Evolutionary conservation across 176 grass and related monocot species (phyloP).

Genomic region (Avena insularis): DNA sequence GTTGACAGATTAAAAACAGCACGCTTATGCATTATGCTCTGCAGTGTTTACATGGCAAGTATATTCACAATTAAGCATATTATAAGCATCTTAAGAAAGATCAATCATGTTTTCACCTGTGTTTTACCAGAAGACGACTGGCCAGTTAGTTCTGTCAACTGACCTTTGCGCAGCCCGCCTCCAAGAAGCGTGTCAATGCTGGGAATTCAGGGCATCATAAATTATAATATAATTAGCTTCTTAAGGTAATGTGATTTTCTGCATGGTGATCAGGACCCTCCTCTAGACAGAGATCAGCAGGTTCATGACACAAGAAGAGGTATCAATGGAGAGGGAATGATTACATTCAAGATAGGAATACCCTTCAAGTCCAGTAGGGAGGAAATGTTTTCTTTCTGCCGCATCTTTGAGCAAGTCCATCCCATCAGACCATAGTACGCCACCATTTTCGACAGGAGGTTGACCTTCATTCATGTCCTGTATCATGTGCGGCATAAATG

Average conservation of each 20-base stretch:
- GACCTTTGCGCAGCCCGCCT: conserved; percentile 74
- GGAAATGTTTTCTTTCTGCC: conserved; percentile 39
- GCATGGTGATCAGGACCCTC: not conserved
- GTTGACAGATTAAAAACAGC: conserved; percentile 15
- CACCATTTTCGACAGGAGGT: not conserved
- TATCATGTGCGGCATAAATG: not conserved
- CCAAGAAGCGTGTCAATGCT: conserved; percentile 86
- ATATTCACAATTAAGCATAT: not conserved
- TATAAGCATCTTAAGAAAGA: conserved; percentile 7
- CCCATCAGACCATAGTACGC: conserved; percentile 1
- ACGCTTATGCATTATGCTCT: not conserved
- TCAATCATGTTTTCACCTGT: conserved; percentile 39
- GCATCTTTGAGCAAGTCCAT: conserved; percentile 43
- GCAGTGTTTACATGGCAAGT: not conserved
- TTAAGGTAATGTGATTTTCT: not conserved
- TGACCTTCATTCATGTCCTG: conserved; percentile 31
- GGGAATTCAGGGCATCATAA: conserved; percentile 25
- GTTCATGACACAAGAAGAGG: not conserved
- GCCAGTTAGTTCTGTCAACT: conserved; percentile 78
- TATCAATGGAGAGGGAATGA: conserved; percentile 15
- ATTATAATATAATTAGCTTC: not conserved
- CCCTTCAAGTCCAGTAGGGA: conserved; percentile 52
- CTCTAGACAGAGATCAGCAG: not conserved
- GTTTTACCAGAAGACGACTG: conserved; percentile 93
- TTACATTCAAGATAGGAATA: conserved; percentile 33